These are phyloP conservation scores for Agroathelia rolfsii DNA, from an alignment of 1,284 basidiomycete species.

Conservation along the genomic window DNA sequence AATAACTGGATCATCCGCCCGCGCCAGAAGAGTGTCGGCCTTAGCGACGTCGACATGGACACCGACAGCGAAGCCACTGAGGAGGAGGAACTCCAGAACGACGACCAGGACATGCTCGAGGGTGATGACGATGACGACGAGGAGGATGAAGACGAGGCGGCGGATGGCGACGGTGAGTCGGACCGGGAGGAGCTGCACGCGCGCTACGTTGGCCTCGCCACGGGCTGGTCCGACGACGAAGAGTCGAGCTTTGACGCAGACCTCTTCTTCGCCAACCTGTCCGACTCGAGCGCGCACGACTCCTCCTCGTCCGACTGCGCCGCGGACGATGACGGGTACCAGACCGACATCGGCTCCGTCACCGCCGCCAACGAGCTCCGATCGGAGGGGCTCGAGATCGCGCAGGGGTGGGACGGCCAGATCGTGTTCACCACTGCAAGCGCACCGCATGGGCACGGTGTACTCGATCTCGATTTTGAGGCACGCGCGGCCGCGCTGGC, in stretches of 20 bases:
- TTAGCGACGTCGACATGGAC: conserved; percentile 48
- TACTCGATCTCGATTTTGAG: conserved; percentile 50
- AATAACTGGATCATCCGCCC: conserved; percentile 61
- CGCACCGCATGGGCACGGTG: conserved; percentile 38
- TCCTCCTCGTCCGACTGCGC: conserved; percentile 22
- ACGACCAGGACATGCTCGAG: conserved; percentile 27
- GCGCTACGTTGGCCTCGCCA: conserved; percentile 48
- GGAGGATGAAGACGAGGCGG: conserved; percentile 33
- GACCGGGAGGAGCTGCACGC: conserved; percentile 33
- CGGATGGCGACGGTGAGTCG: conserved; percentile 30
- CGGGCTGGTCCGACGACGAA: conserved; percentile 57
- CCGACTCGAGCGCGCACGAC: conserved; percentile 42
- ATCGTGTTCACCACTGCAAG: conserved; percentile 57
- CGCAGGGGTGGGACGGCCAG: conserved; percentile 63
- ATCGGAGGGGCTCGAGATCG: conserved; percentile 46
- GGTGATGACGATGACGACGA: conserved; percentile 36
- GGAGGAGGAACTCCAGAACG: conserved; percentile 26
- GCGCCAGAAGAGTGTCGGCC: conserved; percentile 56
- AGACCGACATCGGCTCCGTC: conserved; percentile 32
- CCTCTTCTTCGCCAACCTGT: conserved; percentile 66
- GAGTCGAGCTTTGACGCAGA: conserved; percentile 71
- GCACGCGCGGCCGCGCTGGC: conserved; percentile 34
- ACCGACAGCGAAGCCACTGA: conserved; percentile 41
- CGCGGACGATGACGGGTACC: conserved; percentile 24
- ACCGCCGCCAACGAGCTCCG: conserved; percentile 24